Evolutionary conservation across 2,329 filamentous ascomycete species (phyloP), one percentile per base, ranked within the genome.

Genomic region (Colletotrichum chrysophilum): DNA sequence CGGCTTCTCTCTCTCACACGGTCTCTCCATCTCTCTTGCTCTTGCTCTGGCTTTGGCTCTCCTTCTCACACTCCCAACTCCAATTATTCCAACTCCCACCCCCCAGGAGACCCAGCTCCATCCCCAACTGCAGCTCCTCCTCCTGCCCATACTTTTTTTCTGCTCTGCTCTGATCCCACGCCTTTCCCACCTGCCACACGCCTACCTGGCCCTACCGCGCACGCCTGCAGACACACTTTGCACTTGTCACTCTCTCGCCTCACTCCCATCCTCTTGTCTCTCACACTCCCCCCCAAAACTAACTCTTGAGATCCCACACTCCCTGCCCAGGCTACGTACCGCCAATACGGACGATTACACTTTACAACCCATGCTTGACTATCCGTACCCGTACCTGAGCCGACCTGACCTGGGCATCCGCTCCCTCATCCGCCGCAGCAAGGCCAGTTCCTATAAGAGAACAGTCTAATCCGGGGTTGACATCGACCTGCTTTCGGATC

Each of bases 381-480:
- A 72, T 72, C 69, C 56, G 58, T 68, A 75, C 73, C 73, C 73
- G 64, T 75, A 75, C 73, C 73, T 73, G 56, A 52, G 38, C 64
- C 60, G 69, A 36, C 64, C 43, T 65, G 73, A 52, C 43, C 64
- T 73, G 64, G 60, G 21, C 72, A 66, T 61, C 68, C 69, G 72
- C 68, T 72, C 62, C 55, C 64, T 71, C 72, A 67, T 68, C 73
- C 38, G 55, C 43, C 43, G 64, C 64, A 64, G 58, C 73, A 72
- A 75, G 56, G 62, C 58, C 73, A 75, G 70, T 68, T 73, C 32
- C 56, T 75, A 75, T 58, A 68, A 75, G 70, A 73, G 34, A 75
- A 72, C 38, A 21, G 64, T 75, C 73, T 75, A 75, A 75, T 75
- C 73, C 70, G 73, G 73, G 73, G 69, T 75, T 60, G 64, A 70